Evolutionary conservation across 2,329 filamentous ascomycete genomes (phyloP), one percentile per base, ranked within the genome.

Genomic region (Spiromastix sp.): DNA sequence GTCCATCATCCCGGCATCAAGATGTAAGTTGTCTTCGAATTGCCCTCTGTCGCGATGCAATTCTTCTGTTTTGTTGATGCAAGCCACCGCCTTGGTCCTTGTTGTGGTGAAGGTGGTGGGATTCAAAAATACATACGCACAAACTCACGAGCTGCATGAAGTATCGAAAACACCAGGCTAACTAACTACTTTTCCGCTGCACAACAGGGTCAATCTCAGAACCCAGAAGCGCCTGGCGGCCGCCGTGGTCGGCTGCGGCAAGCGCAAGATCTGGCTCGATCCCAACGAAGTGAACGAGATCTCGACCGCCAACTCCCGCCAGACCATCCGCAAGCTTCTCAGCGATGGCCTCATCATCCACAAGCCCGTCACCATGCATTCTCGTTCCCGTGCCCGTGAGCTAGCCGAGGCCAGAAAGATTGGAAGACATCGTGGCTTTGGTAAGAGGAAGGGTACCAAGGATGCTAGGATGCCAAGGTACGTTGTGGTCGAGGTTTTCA

Each of bases 221-320:
- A 96, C 91, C 70, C 93, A 98, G 81, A 98, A 98, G 83, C 89
- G 93, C 75, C 87, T 98, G 64, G 91, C 91, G 69, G 85, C 91
- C 65, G 84, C 89, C 71, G 91, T 98, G 70, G 85, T 94, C 69
- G 86, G 86, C 78, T 93, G 85, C 76, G 91, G 91, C 68, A 81
- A 98, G 84, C 85, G 89, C 81, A 98, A 98, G 85, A 93, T 98
- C 74, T 98, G 91, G 91, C 87, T 98, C 67, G 91, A 98, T 73
- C 91, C 91, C 70, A 96, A 93, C 70, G 91, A 98, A 77, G 79
- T 87, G 73, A 91, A 72, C 77, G 91, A 98, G 74, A 98, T 98
- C 75, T 86, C 84, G 76, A 96, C 95, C 72, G 91, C 91, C 81
- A 98, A 98, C 84, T 96, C 89, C 61, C 89, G 91, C 64, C 89